Percentiles rank a stretch among this genome's conserved stretches.
Conservation (phyloP, 768 basidiomycete species). For the Coprinellus micaceus region DNA sequence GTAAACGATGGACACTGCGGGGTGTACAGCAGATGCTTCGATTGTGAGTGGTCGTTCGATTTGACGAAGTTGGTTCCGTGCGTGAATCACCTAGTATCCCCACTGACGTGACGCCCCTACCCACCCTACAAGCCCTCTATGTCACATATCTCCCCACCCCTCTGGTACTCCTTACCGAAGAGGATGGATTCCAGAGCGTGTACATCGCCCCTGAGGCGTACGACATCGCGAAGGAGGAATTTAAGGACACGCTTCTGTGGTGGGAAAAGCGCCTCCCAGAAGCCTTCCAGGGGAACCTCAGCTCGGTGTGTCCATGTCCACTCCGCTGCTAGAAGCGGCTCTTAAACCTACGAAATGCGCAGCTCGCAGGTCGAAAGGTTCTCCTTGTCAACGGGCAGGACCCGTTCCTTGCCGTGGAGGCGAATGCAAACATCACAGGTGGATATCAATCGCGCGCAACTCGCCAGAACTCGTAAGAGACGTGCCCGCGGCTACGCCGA, state of each 20-base stretch:
- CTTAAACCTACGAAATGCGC: too few relatives aligned
- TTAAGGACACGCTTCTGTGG: slow-evolving; percentile 46
- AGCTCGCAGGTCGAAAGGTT: slow-evolving; percentile 52
- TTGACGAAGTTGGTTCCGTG: too few relatives aligned
- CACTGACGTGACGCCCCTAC: background rate
- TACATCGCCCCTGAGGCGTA: slow-evolving; percentile 56
- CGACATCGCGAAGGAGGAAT: slow-evolving; percentile 45
- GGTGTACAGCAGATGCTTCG: slow-evolving; percentile 48
- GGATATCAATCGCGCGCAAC: slow-evolving; percentile 50
- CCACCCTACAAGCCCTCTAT: slow-evolving; percentile 32
- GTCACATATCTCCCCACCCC: slow-evolving; percentile 49
- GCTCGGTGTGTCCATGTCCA: slow-evolving; percentile 38
- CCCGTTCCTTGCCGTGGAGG: slow-evolving; percentile 50
- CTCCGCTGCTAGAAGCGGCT: too few relatives aligned
- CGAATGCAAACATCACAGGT: slow-evolving; percentile 51
- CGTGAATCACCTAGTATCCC: too few relatives aligned
- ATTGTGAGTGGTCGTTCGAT: slow-evolving; percentile 17
- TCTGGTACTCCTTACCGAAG: slow-evolving; percentile 43
- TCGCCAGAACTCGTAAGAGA: slow-evolving; percentile 42
- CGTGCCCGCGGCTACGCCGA: background rate
- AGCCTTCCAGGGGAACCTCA: slow-evolving; percentile 42
- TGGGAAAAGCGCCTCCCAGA: slow-evolving; percentile 53
- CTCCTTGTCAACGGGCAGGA: slow-evolving; percentile 49
- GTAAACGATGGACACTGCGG: slow-evolving; percentile 58
- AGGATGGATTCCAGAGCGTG: slow-evolving; percentile 42